A percentile compares a stretch with the other conserved stretches of the same genome.
Conservation (phyloP, 495 filamentous ascomycete genomes). For the Tuber microsphaerosporum region DNA sequence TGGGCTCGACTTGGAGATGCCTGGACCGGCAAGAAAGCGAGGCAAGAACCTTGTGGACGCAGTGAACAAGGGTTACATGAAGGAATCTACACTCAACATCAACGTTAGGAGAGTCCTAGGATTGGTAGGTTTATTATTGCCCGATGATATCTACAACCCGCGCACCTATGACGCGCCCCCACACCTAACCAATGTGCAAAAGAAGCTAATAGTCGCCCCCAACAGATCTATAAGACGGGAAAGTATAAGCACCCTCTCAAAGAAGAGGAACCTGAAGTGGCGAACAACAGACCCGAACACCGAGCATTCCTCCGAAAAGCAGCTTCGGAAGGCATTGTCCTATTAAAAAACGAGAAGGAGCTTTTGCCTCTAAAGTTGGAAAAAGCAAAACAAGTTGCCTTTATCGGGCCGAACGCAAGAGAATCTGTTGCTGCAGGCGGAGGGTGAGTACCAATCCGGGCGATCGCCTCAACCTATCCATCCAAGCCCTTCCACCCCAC, state of each 20-base stretch:
- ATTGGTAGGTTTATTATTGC: slow-evolving; percentile 44
- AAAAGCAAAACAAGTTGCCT: slow-evolving; percentile 54
- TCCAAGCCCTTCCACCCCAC: background rate
- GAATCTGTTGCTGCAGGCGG: slow-evolving; percentile 41
- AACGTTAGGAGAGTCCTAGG: slow-evolving; percentile 58
- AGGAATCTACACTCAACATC: slow-evolving; percentile 54
- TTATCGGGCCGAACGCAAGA: slow-evolving; percentile 65
- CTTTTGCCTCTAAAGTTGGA: slow-evolving; percentile 56
- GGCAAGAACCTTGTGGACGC: slow-evolving; percentile 46
- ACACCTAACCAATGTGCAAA: background rate
- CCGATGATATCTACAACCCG: slow-evolving; percentile 7
- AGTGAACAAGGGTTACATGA: slow-evolving; percentile 39
- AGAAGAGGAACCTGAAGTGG: slow-evolving; percentile 44
- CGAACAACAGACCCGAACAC: slow-evolving; percentile 49
- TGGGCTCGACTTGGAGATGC: slow-evolving; percentile 70
- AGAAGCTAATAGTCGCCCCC: slow-evolving; percentile 7
- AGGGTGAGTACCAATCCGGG: slow-evolving; percentile 28
- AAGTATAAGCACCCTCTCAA: slow-evolving; percentile 38
- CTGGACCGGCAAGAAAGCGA: slow-evolving; percentile 60
- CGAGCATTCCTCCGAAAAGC: slow-evolving; percentile 56
- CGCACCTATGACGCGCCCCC: background rate
- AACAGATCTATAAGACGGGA: slow-evolving; percentile 40
- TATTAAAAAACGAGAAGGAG: slow-evolving; percentile 65
- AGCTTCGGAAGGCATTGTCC: slow-evolving; percentile 62
- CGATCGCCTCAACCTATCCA: background rate